Conservation (phyloP, 805 yeast species). For the Candida michaelii region DNA sequence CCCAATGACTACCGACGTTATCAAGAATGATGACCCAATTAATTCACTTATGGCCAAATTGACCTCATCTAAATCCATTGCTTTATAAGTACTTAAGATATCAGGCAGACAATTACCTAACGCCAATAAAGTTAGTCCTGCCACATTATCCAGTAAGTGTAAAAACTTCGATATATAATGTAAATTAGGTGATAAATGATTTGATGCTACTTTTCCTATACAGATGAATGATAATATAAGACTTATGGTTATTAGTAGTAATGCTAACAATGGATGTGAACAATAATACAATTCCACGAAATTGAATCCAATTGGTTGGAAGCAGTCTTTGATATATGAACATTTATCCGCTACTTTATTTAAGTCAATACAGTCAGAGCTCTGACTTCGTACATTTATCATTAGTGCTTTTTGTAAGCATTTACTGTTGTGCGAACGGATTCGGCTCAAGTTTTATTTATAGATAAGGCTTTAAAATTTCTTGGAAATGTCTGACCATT, state of each 20-base stretch:
- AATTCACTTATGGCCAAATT: slow-evolving; percentile 86
- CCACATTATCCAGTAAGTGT: slow-evolving; percentile 68
- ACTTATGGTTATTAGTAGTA: slow-evolving; percentile 3
- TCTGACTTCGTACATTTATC: neutral
- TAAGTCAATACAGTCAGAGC: slow-evolving; percentile 4
- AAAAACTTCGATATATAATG: slow-evolving; percentile 61
- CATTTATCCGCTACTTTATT: slow-evolving; percentile 31
- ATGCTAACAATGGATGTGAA: slow-evolving; percentile 13
- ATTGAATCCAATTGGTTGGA: slow-evolving; percentile 36
- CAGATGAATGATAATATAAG: slow-evolving; percentile 46
- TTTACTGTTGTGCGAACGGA: neutral
- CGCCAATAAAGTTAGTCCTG: slow-evolving; percentile 86
- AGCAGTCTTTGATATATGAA: slow-evolving; percentile 37
- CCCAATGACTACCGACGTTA: slow-evolving; percentile 79
- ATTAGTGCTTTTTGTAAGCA: neutral
- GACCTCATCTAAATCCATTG: slow-evolving; percentile 69
- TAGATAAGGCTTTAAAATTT: neutral
- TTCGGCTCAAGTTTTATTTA: neutral
- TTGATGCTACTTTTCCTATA: slow-evolving; percentile 79
- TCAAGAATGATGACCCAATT: slow-evolving; percentile 86
- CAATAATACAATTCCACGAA: slow-evolving; percentile 39
- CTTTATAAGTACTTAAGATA: slow-evolving; percentile 78
- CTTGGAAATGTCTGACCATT: no score
- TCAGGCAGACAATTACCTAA: slow-evolving; percentile 94
- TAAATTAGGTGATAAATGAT: slow-evolving; percentile 77